These are phyloP conservation scores for Afroboletus lepidellus DNA, from an alignment of 1,284 basidiomycete genomes.

Conservation along the genomic window DNA sequence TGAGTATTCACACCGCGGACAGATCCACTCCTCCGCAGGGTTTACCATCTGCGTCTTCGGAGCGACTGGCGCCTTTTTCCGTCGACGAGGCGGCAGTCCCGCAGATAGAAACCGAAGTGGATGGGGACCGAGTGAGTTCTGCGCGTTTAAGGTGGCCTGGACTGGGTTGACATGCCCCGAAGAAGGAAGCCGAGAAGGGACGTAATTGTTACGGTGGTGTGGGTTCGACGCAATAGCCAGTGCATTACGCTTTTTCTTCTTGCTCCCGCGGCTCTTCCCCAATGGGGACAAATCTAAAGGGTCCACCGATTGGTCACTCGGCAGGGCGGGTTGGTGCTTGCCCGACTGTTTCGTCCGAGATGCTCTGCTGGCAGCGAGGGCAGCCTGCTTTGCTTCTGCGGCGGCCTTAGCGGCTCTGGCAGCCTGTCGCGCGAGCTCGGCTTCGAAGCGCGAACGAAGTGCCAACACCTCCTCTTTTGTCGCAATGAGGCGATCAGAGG, in stretches of 20 bases:
- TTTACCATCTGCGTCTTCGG: slow-evolving; percentile 46
- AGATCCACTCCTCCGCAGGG: slow-evolving; percentile 84
- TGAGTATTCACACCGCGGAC: slow-evolving; percentile 83
- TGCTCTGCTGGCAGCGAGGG: slow-evolving; percentile 24
- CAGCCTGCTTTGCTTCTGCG: slow-evolving; percentile 42
- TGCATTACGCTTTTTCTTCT: slow-evolving; percentile 88
- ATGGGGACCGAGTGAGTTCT: slow-evolving; percentile 54
- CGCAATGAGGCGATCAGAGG: slow-evolving; percentile 63
- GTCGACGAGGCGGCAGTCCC: slow-evolving; percentile 56
- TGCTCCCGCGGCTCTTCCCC: slow-evolving; percentile 45
- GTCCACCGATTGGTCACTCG: slow-evolving; percentile 36
- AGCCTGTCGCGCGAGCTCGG: slow-evolving; percentile 66
- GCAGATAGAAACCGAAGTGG: slow-evolving; percentile 67
- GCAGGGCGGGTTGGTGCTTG: slow-evolving; percentile 35
- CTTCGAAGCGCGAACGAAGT: slow-evolving; percentile 66
- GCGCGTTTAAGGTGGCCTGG: slow-evolving; percentile 40
- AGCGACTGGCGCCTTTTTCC: slow-evolving; percentile 28
- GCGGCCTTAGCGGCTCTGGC: slow-evolving; percentile 51
- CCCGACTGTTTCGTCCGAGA: slow-evolving; percentile 41
- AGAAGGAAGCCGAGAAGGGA: slow-evolving; percentile 73
- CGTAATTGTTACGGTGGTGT: slow-evolving; percentile 86
- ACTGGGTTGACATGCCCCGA: slow-evolving; percentile 43
- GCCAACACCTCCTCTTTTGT: slow-evolving; percentile 65
- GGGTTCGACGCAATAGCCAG: slow-evolving; percentile 87
- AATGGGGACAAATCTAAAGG: slow-evolving; percentile 39